phyloP scores from a whole-genome alignment of 1,284 basidiomycete species.

The Grifola frondosa region DNA sequence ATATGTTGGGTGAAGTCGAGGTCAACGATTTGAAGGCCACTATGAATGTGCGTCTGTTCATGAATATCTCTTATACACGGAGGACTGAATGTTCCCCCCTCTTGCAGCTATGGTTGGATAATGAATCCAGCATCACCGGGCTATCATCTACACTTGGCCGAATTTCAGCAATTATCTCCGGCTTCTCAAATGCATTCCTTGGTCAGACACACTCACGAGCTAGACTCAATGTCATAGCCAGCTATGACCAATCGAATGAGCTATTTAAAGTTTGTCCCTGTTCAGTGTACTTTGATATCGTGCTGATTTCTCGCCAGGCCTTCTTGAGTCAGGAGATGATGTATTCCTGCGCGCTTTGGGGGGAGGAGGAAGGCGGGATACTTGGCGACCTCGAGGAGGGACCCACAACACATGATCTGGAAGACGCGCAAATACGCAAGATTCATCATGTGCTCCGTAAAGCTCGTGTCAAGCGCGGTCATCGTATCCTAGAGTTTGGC shows the following conservation, averaged over 20 bases:
- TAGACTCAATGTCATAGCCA: conserved; percentile 80
- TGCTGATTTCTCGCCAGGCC: conserved; percentile 54
- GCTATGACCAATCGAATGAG: conserved; percentile 85
- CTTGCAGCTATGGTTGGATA: conserved; percentile 77
- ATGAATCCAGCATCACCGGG: conserved; percentile 66
- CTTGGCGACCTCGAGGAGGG: conserved; percentile 13
- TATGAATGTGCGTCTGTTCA: conserved; percentile 64
- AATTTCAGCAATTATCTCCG: conserved; percentile 65
- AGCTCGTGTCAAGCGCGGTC: conserved; percentile 52
- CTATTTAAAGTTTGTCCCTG: conserved; percentile 67
- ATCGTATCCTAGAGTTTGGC: conserved; percentile 35
- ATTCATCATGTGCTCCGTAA: conserved; percentile 53
- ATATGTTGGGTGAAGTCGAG: conserved; percentile 79
- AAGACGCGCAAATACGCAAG: conserved; percentile 70
- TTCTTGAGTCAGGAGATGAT: conserved; percentile 81
- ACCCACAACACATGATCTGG: conserved; percentile 34
- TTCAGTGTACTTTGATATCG: too few species aligned
- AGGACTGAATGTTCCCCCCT: conserved; percentile 9
- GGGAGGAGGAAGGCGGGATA: conserved; percentile 54
- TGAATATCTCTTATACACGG: conserved; percentile 12
- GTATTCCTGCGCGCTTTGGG: conserved; percentile 76
- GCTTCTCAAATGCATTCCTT: conserved; percentile 76
- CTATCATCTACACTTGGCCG: conserved; percentile 64
- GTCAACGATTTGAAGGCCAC: conserved; percentile 67
- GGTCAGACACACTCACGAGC: conserved; percentile 76